These are phyloP conservation scores for Mycosphaerella sp. DNA, from an alignment of 2,329 filamentous ascomycete genomes.

Conservation along the genomic window DNA sequence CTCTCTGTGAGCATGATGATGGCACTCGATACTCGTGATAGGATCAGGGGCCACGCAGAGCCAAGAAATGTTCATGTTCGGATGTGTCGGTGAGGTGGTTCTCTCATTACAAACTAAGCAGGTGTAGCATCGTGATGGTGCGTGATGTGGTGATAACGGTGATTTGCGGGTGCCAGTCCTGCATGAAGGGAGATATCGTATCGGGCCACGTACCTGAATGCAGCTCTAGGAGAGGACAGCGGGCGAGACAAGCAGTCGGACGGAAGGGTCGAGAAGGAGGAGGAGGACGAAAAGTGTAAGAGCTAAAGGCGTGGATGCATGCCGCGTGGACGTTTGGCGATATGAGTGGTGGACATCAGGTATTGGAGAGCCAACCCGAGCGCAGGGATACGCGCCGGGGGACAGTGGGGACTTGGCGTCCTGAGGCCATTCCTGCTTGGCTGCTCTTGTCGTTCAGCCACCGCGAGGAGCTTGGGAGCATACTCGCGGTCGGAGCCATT, in stretches of 20 bases:
- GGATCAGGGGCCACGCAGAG: no score
- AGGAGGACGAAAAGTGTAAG: slow-evolving; percentile 6
- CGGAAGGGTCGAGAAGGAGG: neutral
- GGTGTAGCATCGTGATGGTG: neutral
- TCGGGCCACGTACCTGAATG: neutral
- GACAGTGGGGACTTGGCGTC: slow-evolving; percentile 1
- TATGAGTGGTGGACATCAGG: slow-evolving; percentile 7
- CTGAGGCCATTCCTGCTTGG: slow-evolving; percentile 7
- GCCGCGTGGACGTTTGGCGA: neutral
- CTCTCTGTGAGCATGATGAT: no score
- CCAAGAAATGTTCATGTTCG: no score
- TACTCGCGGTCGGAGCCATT: slow-evolving; percentile 17
- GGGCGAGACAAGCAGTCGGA: neutral
- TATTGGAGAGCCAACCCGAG: slow-evolving; percentile 10
- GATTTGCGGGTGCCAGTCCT: slow-evolving; percentile 5
- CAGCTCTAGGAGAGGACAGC: neutral
- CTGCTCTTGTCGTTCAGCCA: slow-evolving; percentile 14
- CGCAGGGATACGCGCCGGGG: slow-evolving; percentile 7
- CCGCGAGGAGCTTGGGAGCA: slow-evolving; percentile 5
- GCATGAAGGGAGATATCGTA: neutral
- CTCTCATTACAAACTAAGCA: neutral
- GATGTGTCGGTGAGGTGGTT: neutral
- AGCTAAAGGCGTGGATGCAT: slow-evolving; percentile 2
- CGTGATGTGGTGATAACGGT: slow-evolving; percentile 6
- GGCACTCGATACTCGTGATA: no score